These are phyloP conservation scores for Salix viminalis DNA, from an alignment of 345 rosid genomes.

Conservation along the genomic window DNA sequence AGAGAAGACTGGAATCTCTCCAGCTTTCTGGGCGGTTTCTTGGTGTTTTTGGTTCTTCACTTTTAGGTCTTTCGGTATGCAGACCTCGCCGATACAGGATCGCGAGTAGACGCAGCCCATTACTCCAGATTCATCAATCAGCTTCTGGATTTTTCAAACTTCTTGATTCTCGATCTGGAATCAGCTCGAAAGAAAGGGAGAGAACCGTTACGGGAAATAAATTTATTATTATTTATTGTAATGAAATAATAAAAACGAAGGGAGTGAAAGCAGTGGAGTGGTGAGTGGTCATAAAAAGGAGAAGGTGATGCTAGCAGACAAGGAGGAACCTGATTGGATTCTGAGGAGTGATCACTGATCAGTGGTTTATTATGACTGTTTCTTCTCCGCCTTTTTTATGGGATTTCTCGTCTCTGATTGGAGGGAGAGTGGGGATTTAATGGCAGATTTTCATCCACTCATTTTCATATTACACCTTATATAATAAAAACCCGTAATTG, in stretches of 20 bases:
- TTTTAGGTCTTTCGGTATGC: slow-evolving; percentile 58
- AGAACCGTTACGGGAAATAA: slow-evolving; percentile 5
- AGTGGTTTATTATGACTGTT: background rate
- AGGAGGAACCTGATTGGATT: background rate
- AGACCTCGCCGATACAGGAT: slow-evolving; percentile 88
- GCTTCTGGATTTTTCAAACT: background rate
- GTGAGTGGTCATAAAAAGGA: background rate
- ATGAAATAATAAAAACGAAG: background rate
- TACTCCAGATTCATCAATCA: slow-evolving; percentile 24
- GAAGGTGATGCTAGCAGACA: background rate
- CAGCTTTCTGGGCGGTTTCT: slow-evolving; percentile 17
- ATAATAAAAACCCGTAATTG: too few species aligned
- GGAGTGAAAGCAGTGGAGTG: background rate
- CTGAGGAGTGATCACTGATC: background rate
- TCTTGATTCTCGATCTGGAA: background rate
- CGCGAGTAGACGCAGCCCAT: slow-evolving; percentile 98
- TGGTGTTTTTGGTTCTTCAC: slow-evolving; percentile 17
- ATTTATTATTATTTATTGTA: too few species aligned
- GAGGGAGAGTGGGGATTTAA: too few species aligned
- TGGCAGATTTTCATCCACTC: too few species aligned
- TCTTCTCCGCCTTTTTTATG: too few species aligned
- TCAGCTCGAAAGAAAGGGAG: background rate
- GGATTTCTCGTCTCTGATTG: too few species aligned
- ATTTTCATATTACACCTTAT: too few species aligned
- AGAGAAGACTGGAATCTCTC: slow-evolving; percentile 45